Evolutionary conservation across 192 early-diverging fungal species (phyloP).

Genomic region (Phlyctochytrium bullatum): DNA sequence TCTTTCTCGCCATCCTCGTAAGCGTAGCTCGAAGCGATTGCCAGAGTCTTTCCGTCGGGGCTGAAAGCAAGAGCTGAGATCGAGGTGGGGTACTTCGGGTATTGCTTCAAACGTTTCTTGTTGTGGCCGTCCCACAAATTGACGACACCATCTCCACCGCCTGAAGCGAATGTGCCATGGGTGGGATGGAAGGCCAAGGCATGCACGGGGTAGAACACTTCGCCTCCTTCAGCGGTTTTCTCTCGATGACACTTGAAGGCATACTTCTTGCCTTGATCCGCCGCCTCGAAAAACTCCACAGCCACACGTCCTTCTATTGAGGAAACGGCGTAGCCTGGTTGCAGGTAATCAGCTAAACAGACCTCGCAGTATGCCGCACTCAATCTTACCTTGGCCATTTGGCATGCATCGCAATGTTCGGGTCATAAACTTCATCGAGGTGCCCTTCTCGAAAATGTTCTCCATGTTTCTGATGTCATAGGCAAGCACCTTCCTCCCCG

Average conservation of each 20-base stretch:
- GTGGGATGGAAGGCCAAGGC: constrained; percentile 89
- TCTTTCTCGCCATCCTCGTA: constrained; percentile 94
- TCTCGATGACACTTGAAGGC: constrained; percentile 97
- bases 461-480: constrained; percentile 87
- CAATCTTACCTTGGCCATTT: constrained; percentile 60
- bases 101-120: constrained; percentile 84
- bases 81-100: constrained; percentile 75
- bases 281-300: constrained; percentile 85
- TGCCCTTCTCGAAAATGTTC: constrained; percentile 67
- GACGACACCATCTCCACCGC: constrained; percentile 89
- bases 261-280: constrained; percentile 74
- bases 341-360: too few relatives aligned
- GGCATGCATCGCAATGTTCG: constrained; percentile 81
- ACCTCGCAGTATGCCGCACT: neutral
- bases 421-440: constrained; percentile 87
- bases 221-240: constrained; percentile 59
- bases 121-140: constrained; percentile 91
- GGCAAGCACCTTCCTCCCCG: constrained; percentile 70
- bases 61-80: constrained; percentile 81
- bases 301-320: constrained; percentile 95
- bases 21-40: constrained; percentile 89
- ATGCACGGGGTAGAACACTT: constrained; percentile 91
- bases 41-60: constrained; percentile 72
- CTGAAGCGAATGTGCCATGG: constrained; percentile 92
- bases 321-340: constrained; percentile 75